These are phyloP conservation scores for Fraxinus americana DNA, from an alignment of 257 asterid species.

Conservation along the genomic window DNA sequence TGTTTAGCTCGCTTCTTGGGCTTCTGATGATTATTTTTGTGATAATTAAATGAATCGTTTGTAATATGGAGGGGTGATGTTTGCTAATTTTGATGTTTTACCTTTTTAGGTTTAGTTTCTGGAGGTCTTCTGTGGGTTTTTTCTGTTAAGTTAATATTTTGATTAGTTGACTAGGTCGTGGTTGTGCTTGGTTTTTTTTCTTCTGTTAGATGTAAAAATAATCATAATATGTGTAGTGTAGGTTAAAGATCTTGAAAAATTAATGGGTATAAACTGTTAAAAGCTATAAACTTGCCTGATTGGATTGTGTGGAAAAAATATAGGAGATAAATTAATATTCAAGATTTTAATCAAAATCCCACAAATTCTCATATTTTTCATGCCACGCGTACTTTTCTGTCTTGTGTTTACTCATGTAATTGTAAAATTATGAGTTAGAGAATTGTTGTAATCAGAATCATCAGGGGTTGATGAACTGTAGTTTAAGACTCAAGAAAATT, in stretches of 20 bases:
- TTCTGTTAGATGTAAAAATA: not conserved
- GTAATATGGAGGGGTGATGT: not conserved
- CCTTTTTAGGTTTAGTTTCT: not conserved
- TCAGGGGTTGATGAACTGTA: not conserved
- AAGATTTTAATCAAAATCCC: too few relatives aligned
- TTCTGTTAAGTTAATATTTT: slow-evolving; percentile 8
- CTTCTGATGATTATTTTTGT: slow-evolving; percentile 1
- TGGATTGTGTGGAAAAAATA: not conserved
- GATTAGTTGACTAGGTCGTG: slow-evolving; percentile 23
- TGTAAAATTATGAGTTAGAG: not conserved
- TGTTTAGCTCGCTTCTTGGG: slow-evolving; percentile 23
- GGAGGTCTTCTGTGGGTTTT: not conserved
- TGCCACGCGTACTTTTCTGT: not conserved
- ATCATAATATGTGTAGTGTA: not conserved
- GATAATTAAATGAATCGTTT: not conserved
- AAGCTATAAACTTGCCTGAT: not conserved
- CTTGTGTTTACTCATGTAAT: not conserved
- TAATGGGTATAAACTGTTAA: not conserved
- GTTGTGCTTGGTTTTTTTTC: slow-evolving; percentile 1
- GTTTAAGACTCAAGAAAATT: not conserved
- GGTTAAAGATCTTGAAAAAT: not conserved
- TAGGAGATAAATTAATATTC: not conserved
- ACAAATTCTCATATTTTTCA: not conserved
- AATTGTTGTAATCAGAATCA: not conserved
- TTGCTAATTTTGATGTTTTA: not conserved